Evolutionary conservation across 495 filamentous ascomycete species (phyloP), one percentile per base, ranked within the genome.

Genomic region (Aspergillus coremiiformis): DNA sequence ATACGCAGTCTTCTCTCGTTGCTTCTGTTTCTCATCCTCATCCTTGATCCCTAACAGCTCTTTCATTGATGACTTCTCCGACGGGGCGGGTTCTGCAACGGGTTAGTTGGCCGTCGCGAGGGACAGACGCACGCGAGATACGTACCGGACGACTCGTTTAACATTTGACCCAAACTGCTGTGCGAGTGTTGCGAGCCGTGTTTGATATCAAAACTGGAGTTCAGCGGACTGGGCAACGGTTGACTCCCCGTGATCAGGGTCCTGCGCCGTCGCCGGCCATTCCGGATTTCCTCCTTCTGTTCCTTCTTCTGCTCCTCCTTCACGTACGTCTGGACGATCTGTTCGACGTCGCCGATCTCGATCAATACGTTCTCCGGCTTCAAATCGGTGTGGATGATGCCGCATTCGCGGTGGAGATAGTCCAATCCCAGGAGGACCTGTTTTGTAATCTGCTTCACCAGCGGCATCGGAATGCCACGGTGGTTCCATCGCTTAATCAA

Each of bases 401-500:
- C 94, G 73, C 93, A 98, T 70, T 98, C 93, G 44, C 93, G 84
- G 59, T 98, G 93, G 19, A 98, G 78, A 66, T 98, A 97, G 62
- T 98, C 93, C 42, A 98, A 75, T 4, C 93, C 93, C 41, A 98
- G 78, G 48, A 98, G 78, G 12, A 98, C 93, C 68, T 98, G 93
- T 68, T 98, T 98, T 2, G 94, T 92, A 69, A 98, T 98, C 68
- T 98, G 93, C 73, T 95, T 95, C 56, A 98, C 93, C 26, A 98
- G 78, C 17, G 86, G 79, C 84, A 95, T 95, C 24, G 93, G 93
- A 46, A 98, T 97, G 23, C 93, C 93, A 26, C 93, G 79, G 66
- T 98, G 93, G 59, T 97, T 96, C 88, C 93, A 98, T 51, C 86
- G 83, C 78, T 97, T 98, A 75, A 98, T 98, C 66, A 98, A 69